phyloP scores from a whole-genome alignment of 2,329 filamentous ascomycete genomes.

The Trichothecium roseum region DNA sequence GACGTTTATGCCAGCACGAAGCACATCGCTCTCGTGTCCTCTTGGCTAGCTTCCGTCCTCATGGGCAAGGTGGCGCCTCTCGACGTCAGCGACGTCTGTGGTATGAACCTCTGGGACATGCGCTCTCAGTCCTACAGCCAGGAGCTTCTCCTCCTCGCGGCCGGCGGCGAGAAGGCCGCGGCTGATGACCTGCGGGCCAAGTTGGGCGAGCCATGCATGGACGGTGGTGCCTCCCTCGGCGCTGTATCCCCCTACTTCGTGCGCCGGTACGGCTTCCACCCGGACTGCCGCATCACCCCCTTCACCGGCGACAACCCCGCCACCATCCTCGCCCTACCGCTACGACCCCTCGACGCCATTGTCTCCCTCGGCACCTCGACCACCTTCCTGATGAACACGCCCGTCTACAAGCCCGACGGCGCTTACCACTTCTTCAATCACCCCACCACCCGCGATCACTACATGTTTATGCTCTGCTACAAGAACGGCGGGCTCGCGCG shows the following conservation, averaged over 20 bases:
- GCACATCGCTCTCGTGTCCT: slow-evolving; percentile 88
- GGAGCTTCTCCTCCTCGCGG: slow-evolving; percentile 63
- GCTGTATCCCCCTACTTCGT: slow-evolving; percentile 70
- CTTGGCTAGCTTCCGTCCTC: slow-evolving; percentile 86
- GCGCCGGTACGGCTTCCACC: slow-evolving; percentile 63
- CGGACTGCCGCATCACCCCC: slow-evolving; percentile 66
- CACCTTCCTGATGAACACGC: slow-evolving; percentile 94
- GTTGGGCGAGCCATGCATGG: slow-evolving; percentile 68
- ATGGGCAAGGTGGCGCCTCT: slow-evolving; percentile 78
- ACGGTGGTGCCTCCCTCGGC: slow-evolving; percentile 74
- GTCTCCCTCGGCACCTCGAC: slow-evolving; percentile 91
- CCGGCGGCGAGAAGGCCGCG: slow-evolving; percentile 48
- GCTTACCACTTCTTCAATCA: slow-evolving; percentile 98
- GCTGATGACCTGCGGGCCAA: slow-evolving; percentile 58
- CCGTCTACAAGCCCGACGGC: slow-evolving; percentile 80
- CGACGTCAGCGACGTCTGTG: slow-evolving; percentile 89
- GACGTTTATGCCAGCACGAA: slow-evolving; percentile 70
- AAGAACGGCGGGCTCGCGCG: slow-evolving; percentile 94
- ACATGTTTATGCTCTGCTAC: slow-evolving; percentile 99
- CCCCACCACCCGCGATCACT: slow-evolving; percentile 77
- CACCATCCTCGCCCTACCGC: slow-evolving; percentile 83
- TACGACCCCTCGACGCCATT: slow-evolving; percentile 83
- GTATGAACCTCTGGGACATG: slow-evolving; percentile 96
- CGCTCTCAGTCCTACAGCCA: slow-evolving; percentile 62
- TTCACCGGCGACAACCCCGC: slow-evolving; percentile 96